Percentiles rank a stretch among this genome's conserved stretches.
Evolutionary conservation across 2,329 filamentous ascomycete genomes (phyloP).

Genomic region (Sporothrix brunneoviolacea): DNA sequence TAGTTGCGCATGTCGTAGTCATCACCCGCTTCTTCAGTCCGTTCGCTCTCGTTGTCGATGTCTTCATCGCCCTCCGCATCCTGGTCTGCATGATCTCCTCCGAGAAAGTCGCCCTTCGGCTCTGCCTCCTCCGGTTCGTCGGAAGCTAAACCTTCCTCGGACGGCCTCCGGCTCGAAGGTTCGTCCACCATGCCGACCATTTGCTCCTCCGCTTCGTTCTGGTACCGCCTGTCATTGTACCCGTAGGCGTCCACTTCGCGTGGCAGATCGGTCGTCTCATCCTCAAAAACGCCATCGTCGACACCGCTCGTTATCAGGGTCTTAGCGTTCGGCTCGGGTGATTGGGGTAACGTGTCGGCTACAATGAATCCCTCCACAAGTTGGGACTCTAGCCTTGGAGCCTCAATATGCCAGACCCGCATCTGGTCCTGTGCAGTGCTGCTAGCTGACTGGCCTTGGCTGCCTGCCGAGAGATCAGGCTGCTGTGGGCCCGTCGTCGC

Average conservation of each 20-base stretch:
- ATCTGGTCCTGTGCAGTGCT: not conserved
- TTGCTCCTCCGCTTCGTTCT: conserved; percentile 25
- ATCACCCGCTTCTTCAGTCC: conserved; percentile 19
- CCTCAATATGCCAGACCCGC: conserved; percentile 14
- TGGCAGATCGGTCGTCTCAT: conserved; percentile 12
- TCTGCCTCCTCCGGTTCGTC: conserved; percentile 27
- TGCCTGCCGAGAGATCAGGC: too few species aligned
- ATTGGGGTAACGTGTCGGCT: not conserved
- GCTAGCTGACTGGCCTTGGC: not conserved
- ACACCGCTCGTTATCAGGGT: not conserved
- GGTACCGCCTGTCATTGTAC: conserved; percentile 20
- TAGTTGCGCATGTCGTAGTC: conserved; percentile 28
- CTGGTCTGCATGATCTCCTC: conserved; percentile 22
- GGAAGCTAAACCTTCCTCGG: conserved; percentile 20
- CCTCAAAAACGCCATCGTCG: conserved; percentile 12
- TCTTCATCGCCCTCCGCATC: conserved; percentile 23
- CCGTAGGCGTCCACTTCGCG: conserved; percentile 21
- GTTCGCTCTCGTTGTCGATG: conserved; percentile 11
- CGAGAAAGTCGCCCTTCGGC: conserved; percentile 20
- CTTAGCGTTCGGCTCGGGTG: not conserved
- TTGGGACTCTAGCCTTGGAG: conserved; percentile 4
- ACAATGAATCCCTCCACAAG: not conserved
- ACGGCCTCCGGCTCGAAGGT: conserved; percentile 1
- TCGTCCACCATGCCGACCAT: conserved; percentile 21
- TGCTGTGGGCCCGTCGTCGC: too few species aligned